Conservation (phyloP, 208 protist genomes). For the Wallacemonas sp. region DNA sequence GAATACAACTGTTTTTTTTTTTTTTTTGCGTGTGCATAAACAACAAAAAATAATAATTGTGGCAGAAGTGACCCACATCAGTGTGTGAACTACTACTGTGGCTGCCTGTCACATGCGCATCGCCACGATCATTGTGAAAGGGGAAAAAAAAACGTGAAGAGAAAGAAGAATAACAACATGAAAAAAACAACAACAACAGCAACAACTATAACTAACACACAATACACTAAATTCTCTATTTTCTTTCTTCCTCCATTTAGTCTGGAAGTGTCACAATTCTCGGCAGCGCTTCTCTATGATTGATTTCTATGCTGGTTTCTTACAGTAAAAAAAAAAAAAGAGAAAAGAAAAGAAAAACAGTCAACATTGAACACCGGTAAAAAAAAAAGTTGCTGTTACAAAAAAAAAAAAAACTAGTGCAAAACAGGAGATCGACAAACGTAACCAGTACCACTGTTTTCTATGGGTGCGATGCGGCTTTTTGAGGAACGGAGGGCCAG, state of each 20-base stretch:
- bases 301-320: no score
- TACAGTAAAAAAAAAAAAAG: slow-evolving; percentile 1
- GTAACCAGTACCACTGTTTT: no score
- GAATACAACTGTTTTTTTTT: slow-evolving; percentile 15
- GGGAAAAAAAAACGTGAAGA: not conserved
- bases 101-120: no score
- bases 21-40: slow-evolving; percentile 11
- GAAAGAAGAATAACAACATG: not conserved
- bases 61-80: no score
- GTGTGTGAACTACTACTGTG: no score
- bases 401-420: no score
- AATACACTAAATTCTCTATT: not conserved
- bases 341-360: slow-evolving; percentile 8
- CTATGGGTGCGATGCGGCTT: no score
- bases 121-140: not conserved
- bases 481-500: no score
- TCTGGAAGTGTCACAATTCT: no score
- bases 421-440: not conserved
- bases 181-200: not conserved
- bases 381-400: no score
- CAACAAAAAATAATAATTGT: slow-evolving; percentile 16
- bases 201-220: not conserved
- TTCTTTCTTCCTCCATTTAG: not conserved
- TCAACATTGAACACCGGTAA: no score
- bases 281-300: no score